phyloP scores from a whole-genome alignment of 306 rosid genomes.

The Pyrus betulifolia region DNA sequence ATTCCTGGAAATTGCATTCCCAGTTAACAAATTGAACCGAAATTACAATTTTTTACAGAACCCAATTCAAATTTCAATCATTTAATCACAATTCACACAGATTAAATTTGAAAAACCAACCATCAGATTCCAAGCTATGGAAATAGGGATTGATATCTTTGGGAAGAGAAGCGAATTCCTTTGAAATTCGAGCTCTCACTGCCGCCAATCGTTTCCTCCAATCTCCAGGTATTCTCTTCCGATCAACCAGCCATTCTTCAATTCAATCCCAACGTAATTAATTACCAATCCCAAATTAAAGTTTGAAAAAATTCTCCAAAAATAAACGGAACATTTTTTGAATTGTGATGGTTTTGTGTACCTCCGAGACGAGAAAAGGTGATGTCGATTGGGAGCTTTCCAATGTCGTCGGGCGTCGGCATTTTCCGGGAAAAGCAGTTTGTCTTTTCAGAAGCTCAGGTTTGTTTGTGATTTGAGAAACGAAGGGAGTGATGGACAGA shows the following conservation, averaged over 20 bases:
- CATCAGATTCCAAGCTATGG: slow-evolving; percentile 65
- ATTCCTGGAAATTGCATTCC: slow-evolving; percentile 45
- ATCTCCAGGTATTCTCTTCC: slow-evolving; percentile 77
- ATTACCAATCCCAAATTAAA: background rate
- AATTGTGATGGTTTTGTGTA: slow-evolving; percentile 1
- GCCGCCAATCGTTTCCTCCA: slow-evolving; percentile 81
- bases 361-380: slow-evolving; percentile 95
- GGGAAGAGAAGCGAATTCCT: slow-evolving; percentile 69
- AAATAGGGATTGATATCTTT: slow-evolving; percentile 67
- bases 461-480: background rate
- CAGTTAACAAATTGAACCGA: background rate
- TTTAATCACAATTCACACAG: background rate
- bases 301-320: background rate
- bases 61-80: background rate
- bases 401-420: slow-evolving; percentile 64
- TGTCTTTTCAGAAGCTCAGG: background rate
- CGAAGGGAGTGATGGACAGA: background rate
- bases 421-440: slow-evolving; percentile 25
- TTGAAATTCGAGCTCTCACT: slow-evolving; percentile 59
- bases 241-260: slow-evolving; percentile 91
- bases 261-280: slow-evolving; percentile 11
- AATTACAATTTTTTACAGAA: background rate
- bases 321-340: background rate
- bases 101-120: slow-evolving; percentile 20
- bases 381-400: slow-evolving; percentile 79